phyloP scores from a whole-genome alignment of 192 early-diverging fungal species.

The Coemansia sp. region DNA sequence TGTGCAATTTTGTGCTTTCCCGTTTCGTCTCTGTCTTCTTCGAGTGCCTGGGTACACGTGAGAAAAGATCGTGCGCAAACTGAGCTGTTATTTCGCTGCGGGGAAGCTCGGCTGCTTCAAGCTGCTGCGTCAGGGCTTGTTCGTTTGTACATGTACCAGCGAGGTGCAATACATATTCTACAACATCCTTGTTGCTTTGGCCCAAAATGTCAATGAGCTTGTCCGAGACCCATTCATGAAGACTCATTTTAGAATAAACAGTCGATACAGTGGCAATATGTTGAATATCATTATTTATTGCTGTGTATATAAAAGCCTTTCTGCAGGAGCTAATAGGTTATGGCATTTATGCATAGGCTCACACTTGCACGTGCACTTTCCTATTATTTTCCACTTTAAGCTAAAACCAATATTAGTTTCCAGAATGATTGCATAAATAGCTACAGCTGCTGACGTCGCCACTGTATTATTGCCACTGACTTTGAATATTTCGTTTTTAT shows the following conservation, averaged over 20 bases:
- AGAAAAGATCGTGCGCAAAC: constrained; percentile 69
- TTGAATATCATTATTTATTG: no score
- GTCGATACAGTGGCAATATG: no score
- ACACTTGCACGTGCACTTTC: no score
- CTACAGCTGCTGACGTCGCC: no score
- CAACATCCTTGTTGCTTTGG: constrained; percentile 42
- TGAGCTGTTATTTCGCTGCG: constrained; percentile 48
- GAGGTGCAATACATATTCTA: constrained; percentile 49
- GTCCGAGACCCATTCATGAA: constrained; percentile 50
- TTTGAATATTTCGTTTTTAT: no score
- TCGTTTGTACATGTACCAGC: constrained; percentile 28
- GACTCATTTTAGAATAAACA: constrained; percentile 19
- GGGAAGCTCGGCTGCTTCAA: constrained; percentile 67
- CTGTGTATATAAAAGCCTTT: no score
- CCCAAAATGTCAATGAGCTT: constrained; percentile 44
- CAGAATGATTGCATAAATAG: no score
- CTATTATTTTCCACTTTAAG: no score
- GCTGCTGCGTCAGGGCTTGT: constrained; percentile 49
- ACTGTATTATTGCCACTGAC: no score
- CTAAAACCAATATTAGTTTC: no score
- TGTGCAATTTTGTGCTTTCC: neutral
- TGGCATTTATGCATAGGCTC: no score
- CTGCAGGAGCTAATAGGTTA: no score
- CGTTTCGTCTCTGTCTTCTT: neutral
- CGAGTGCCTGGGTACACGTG: constrained; percentile 53